Evolutionary conservation across 768 basidiomycete genomes (phyloP), one percentile per base, ranked within the genome.

Genomic region (Hericium alpestre): DNA sequence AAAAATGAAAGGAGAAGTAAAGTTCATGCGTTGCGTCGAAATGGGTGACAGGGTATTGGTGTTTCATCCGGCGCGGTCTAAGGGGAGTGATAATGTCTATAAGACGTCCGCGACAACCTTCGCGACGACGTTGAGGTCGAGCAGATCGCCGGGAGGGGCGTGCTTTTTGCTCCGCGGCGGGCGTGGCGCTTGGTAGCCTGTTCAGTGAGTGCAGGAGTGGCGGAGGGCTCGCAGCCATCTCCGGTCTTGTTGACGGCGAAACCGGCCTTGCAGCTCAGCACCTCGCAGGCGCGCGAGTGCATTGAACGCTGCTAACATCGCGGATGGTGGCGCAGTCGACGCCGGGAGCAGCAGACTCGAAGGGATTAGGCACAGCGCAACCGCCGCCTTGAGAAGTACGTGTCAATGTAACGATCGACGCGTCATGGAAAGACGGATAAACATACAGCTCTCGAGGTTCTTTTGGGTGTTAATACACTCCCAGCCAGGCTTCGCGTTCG

Each of bases 391-490:
- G 16, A 11, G 8, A 23, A 16, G 16, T 37, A 25, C 9, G 49
- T 53, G 18, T 37, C 32, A 32, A 32, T 1, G 32, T 8, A 6
- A 8, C 32, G 32, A 32, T 0, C 32, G 32, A 32, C 32, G 32
- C 32, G 32, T 32, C 32, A 32, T 32, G 9, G 7, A 9, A 32
- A 1, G 32, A 46, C 25, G 18, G n/a, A 3, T 5, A 27, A 38
- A 56, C 55, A 15, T 37, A 56, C 55, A 56, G 47, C 55, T 56
- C 16, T 56, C 55, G n/a, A 68, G 67, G 12, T 70, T 62, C 25
- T 55, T 61, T 3, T 58, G 59, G 37, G 69, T 71, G 57, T 76
- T 68, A 54, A 77, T 60, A 54, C 76, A 77, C 59, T 76, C 76
- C 55, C 71, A 76, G 23, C 58, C 67, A 8, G 32, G 32, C 52